Evolutionary conservation across 768 basidiomycete genomes (phyloP).

Genomic region (Porphyrellus cyaneotinctus): DNA sequence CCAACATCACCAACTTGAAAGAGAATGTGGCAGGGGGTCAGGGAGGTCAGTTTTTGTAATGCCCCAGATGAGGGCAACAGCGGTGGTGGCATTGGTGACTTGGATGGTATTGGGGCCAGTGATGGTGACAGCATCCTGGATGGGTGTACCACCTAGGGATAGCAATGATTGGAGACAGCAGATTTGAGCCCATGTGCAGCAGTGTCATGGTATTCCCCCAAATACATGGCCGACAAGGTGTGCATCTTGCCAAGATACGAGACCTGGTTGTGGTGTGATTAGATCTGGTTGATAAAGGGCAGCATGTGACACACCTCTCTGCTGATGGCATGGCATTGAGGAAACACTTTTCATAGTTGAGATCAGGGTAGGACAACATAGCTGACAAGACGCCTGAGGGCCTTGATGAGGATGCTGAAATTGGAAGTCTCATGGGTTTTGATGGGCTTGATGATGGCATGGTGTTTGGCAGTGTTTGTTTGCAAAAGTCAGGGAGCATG

Average conservation of each 20-base stretch:
- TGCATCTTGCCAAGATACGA: slow-evolving; percentile 80
- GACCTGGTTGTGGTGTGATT: slow-evolving; percentile 52
- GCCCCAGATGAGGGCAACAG: slow-evolving; percentile 93
- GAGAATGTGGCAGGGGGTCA: slow-evolving; percentile 78
- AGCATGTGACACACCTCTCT: slow-evolving; percentile 54
- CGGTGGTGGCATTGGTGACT: slow-evolving; percentile 96
- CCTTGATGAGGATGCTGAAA: slow-evolving; percentile 98
- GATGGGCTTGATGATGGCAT: slow-evolving; percentile 89
- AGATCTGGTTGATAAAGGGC: slow-evolving; percentile 9
- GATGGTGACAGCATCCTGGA: slow-evolving; percentile 86
- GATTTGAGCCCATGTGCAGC: slow-evolving; percentile 81
- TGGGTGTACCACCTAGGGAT: slow-evolving; percentile 96
- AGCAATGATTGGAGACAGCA: slow-evolving; percentile 86
- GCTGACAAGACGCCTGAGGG: slow-evolving; percentile 87
- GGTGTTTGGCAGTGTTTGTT: no score
- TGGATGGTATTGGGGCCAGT: slow-evolving; percentile 89
- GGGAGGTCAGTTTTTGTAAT: slow-evolving; percentile 99
- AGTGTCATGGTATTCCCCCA: slow-evolving; percentile 88
- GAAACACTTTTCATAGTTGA: slow-evolving; percentile 86
- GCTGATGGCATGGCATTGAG: slow-evolving; percentile 80
- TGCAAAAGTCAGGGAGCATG: no score
- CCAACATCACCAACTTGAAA: slow-evolving; percentile 98
- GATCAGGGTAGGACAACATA: slow-evolving; percentile 75
- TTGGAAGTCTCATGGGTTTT: slow-evolving; percentile 98
- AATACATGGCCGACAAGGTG: slow-evolving; percentile 80